Percentiles rank a stretch among this genome's conserved stretches.
phyloP scores from a whole-genome alignment of 108 stramenopile genomes.

The Pseudonitzschia multistriata region DNA sequence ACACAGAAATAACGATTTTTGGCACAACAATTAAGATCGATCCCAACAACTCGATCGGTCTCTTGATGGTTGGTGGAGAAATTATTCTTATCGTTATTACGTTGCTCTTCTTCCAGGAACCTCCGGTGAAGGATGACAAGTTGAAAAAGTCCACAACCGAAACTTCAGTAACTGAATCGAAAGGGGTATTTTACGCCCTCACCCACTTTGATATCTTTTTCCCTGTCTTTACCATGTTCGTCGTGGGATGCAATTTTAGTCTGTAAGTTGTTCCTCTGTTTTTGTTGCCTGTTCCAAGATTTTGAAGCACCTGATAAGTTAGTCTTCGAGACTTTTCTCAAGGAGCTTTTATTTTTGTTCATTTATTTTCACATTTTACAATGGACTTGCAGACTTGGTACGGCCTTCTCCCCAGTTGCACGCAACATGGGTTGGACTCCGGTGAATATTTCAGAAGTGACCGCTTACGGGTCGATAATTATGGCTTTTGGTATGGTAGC shows the following conservation, averaged over 20 bases:
- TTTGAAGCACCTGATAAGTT: too few species aligned
- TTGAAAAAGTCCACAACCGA: background rate
- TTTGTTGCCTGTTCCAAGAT: background rate
- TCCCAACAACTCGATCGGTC: slow-evolving; percentile 68
- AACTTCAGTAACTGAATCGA: background rate
- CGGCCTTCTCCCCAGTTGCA: slow-evolving; percentile 66
- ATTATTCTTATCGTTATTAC: slow-evolving; percentile 38
- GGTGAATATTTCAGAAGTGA: slow-evolving; percentile 49
- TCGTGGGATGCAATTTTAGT: background rate
- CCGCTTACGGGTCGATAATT: slow-evolving; percentile 52
- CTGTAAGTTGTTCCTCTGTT: background rate
- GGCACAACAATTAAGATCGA: slow-evolving; percentile 16
- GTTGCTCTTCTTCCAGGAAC: slow-evolving; percentile 58
- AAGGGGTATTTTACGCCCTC: background rate
- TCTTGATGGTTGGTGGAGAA: slow-evolving; percentile 51
- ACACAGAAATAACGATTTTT: slow-evolving; percentile 24
- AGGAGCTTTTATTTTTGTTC: background rate
- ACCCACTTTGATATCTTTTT: slow-evolving; percentile 7
- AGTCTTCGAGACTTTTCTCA: too few species aligned
- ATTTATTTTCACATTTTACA: background rate
- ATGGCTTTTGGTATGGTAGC: slow-evolving; percentile 52
- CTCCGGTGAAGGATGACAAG: slow-evolving; percentile 18
- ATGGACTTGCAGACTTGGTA: slow-evolving; percentile 38
- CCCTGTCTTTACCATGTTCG: slow-evolving; percentile 51
- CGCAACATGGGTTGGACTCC: slow-evolving; percentile 63